Evolutionary conservation across 208 protist species (phyloP).

Genomic region (Wallacemonas sp.): DNA sequence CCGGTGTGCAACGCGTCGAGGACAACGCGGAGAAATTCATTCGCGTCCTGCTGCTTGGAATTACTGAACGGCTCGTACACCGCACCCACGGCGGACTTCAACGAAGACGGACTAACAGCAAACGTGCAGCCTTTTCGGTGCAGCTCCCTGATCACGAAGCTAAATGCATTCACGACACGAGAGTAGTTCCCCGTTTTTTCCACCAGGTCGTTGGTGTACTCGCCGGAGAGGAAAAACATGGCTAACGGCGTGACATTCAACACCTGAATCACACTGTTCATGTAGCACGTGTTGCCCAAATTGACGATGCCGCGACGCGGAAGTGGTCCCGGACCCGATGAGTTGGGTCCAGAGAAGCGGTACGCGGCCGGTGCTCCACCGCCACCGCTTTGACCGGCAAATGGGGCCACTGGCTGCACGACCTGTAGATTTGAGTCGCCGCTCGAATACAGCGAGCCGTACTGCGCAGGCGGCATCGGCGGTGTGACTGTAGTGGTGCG

Average conservation of each 20-base stretch:
- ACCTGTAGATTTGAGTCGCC: neutral
- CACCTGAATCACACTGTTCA: conserved; percentile 90
- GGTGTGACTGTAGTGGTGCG: conserved; percentile 1
- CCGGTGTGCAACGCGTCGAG: conserved; percentile 93
- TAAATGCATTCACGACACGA: conserved; percentile 62
- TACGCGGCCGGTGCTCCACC: neutral
- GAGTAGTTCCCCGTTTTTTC: conserved; percentile 35
- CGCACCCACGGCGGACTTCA: conserved; percentile 79
- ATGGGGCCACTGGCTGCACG: neutral
- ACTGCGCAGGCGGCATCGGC: neutral
- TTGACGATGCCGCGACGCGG: conserved; percentile 83
- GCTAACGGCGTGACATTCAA: conserved; percentile 82
- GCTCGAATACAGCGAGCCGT: neutral
- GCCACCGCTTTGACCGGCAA: neutral
- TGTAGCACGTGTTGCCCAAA: conserved; percentile 93
- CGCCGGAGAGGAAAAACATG: conserved; percentile 86
- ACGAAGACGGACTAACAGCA: conserved; percentile 73
- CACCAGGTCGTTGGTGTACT: conserved; percentile 57
- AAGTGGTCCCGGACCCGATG: conserved; percentile 24
- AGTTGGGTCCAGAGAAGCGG: conserved; percentile 33
- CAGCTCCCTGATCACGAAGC: conserved; percentile 82
- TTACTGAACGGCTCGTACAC: conserved; percentile 75
- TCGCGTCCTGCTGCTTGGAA: conserved; percentile 89
- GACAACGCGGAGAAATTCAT: conserved; percentile 92
- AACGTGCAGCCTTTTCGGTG: conserved; percentile 43